phyloP scores from a whole-genome alignment of 495 filamentous ascomycete species.

The Hyaloscypha bicolor region DNA sequence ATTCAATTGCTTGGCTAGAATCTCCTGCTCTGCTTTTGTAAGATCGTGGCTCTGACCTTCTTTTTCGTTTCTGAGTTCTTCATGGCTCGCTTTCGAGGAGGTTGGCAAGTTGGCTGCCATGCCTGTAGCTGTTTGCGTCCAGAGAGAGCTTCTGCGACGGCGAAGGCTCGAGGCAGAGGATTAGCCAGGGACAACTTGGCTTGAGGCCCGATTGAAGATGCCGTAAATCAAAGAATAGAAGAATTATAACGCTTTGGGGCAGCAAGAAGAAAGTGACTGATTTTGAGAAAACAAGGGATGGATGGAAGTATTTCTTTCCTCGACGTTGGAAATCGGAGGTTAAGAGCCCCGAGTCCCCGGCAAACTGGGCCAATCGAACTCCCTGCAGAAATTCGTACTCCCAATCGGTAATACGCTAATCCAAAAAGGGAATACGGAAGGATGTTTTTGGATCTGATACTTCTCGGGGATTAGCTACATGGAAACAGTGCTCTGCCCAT shows the following conservation, averaged over 20 bases:
- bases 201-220: not conserved
- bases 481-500: too few relatives aligned
- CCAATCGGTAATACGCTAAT: not conserved
- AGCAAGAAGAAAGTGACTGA: not conserved
- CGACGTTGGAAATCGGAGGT: not conserved
- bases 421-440: not conserved
- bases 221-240: not conserved
- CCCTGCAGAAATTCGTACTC: not conserved
- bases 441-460: not conserved
- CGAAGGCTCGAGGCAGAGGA: not conserved
- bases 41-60: not conserved
- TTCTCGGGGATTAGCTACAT: not conserved
- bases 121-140: not conserved
- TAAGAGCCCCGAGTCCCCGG: not conserved
- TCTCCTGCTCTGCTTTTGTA: constrained; percentile 4
- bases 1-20: constrained; percentile 11
- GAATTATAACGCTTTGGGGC: not conserved
- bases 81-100: not conserved
- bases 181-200: not conserved
- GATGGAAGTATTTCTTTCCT: not conserved
- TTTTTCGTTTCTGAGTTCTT: not conserved
- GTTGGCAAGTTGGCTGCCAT: not conserved
- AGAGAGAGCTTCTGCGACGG: not conserved
- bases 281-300: not conserved
- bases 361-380: not conserved